These are phyloP conservation scores for Solanum ahanhuiri DNA, from an alignment of 257 asterid species.

Conservation along the genomic window DNA sequence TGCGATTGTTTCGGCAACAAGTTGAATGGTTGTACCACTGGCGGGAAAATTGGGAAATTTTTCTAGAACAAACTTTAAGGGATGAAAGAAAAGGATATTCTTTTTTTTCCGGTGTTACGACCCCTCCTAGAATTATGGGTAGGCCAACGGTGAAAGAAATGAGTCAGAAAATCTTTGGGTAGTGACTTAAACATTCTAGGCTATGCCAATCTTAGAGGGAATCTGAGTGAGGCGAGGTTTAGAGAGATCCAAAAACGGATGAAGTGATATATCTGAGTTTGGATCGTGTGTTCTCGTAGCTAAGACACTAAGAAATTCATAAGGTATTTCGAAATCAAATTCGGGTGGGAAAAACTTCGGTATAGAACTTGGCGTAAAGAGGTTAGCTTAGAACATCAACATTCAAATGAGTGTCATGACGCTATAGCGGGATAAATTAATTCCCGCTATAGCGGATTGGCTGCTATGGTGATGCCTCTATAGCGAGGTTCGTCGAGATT, in stretches of 20 bases:
- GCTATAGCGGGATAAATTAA: background rate
- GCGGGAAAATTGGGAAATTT: background rate
- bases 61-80: background rate
- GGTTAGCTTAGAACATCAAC: background rate
- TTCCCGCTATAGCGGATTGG: too few relatives aligned
- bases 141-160: background rate
- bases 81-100: background rate
- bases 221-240: background rate
- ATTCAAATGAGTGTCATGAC: background rate
- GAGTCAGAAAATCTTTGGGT: background rate
- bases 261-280: background rate
- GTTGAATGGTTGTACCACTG: background rate
- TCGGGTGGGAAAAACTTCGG: background rate
- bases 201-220: background rate
- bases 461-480: too few relatives aligned
- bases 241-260: background rate
- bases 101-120: background rate
- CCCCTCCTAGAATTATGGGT: background rate
- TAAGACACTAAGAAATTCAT: background rate
- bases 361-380: background rate
- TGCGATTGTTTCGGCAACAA: background rate
- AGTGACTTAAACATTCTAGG: background rate
- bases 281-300: background rate
- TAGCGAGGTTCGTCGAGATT: too few relatives aligned
- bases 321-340: too few relatives aligned